Base-by-base conservation (phyloP, 108 stramenopile genomes). In the Licmophora abbreviata region DNA sequence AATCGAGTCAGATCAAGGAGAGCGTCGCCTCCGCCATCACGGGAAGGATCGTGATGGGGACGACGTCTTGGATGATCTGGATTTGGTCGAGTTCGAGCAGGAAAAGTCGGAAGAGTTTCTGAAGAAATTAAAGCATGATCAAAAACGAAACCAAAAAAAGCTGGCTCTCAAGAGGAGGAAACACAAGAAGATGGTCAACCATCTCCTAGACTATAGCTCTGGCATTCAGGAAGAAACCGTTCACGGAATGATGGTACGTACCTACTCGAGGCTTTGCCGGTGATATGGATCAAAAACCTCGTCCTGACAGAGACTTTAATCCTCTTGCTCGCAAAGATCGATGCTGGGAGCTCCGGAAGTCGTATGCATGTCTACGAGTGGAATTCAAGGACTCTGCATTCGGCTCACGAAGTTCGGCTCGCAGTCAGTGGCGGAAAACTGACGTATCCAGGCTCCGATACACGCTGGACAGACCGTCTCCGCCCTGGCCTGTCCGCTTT, bases 301-400 rank as follows among this genome's bases (percentile, higher is more conserved):
- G 34, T 35, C 11, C 34, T 44, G 43, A 18, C 17, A 21, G 12
- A 44, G 29, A 20, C 9, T n/a, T 45, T 25, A 20, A 12, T 45
- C 44, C 9, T 45, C 24, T 45, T 25, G 18, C 44, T 12, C 10
- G 24, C 33, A 7, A 30, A 44, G 29, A 50, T 29, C 15, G 48
- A 47, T 44, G 45, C 42, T 32, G 56, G 96, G 9, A 82, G 79
- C 51, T 81, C 74, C 5, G 96, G 96, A 31, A 78, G 73, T 29
- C 68, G 96, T 12, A 66, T 95, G 59, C 96, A 95, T 59, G 58
- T 97, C 6, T 97, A 88, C 54, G 76, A 94, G 65, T 95, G 70
- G 61, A 64, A 76, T 35, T 73, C 79, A 10, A 62, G 88, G 5
- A 45, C 81, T 0, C 61, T 90, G 23, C 46, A 50, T 10, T 58